phyloP scores from a whole-genome alignment of 2,329 filamentous ascomycete genomes.

The Aureobasidium sp. region DNA sequence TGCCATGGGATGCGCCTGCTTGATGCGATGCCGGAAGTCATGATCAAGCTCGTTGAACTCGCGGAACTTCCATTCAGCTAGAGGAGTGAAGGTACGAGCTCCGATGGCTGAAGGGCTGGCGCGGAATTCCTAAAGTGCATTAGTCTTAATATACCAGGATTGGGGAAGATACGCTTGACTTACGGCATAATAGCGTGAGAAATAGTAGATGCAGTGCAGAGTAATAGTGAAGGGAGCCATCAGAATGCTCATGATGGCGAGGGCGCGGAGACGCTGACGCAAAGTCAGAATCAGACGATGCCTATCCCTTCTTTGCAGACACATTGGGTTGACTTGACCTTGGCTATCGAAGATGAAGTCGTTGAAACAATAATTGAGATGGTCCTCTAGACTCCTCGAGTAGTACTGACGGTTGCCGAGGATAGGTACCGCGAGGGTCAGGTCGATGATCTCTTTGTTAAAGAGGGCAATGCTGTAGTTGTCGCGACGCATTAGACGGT shows the following conservation, averaged over 20 bases:
- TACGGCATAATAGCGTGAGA: constrained; percentile 90
- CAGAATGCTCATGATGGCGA: constrained; percentile 76
- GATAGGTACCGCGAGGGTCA: constrained; percentile 80
- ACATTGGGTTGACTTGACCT: constrained; percentile 77
- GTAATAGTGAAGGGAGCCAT: constrained; percentile 80
- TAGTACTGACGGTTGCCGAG: constrained; percentile 71
- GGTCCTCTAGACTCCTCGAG: constrained; percentile 86
- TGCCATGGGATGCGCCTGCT: constrained; percentile 92
- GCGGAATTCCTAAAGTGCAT: constrained; percentile 65
- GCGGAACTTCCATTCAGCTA: constrained; percentile 96
- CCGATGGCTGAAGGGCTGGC: constrained; percentile 82
- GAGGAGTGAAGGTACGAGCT: constrained; percentile 82
- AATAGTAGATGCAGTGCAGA: constrained; percentile 79
- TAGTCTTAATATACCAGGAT: neutral
- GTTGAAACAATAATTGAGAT: constrained; percentile 78
- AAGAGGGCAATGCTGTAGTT: constrained; percentile 96
- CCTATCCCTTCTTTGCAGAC: constrained; percentile 75
- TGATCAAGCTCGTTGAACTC: constrained; percentile 97
- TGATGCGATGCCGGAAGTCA: constrained; percentile 77
- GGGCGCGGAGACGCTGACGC: constrained; percentile 68
- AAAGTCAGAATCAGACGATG: constrained; percentile 69
- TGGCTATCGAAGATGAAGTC: constrained; percentile 89
- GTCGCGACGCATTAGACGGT: constrained; percentile 89
- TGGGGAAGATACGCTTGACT: constrained; percentile 23
- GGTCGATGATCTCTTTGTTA: constrained; percentile 89